Conservation (phyloP, 305 asterid genomes). For the Stenogyne calaminthoides region DNA sequence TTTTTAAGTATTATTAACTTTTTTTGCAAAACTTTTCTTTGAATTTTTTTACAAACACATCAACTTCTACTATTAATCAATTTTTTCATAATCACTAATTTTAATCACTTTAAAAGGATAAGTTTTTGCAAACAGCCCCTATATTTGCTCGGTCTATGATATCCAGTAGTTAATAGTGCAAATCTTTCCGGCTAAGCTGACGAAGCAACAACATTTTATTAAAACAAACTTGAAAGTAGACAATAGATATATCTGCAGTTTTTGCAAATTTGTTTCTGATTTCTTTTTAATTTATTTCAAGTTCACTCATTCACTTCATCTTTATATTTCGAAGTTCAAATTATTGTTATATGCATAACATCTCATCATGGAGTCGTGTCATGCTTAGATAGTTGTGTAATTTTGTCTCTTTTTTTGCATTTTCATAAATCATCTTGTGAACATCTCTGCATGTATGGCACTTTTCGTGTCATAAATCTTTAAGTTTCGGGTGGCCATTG, state of each 20-base stretch:
- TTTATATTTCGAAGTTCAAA: background rate
- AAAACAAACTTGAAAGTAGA: background rate
- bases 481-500: background rate
- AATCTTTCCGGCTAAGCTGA: background rate
- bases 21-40: no score
- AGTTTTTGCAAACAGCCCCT: no score
- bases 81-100: no score
- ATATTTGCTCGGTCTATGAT: background rate
- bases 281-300: background rate
- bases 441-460: background rate
- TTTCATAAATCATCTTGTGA: background rate
- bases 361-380: background rate
- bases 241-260: background rate
- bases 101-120: no score
- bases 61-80: no score
- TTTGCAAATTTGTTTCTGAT: background rate
- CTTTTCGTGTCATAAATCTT: constrained; percentile 1
- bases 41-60: no score
- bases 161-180: background rate
- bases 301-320: constrained; percentile 10
- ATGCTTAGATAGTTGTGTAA: background rate
- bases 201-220: background rate
- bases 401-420: background rate
- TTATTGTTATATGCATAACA: background rate
- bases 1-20: no score